Conservation (phyloP, 441 rosid genomes). For the Corymbia calophylla region DNA sequence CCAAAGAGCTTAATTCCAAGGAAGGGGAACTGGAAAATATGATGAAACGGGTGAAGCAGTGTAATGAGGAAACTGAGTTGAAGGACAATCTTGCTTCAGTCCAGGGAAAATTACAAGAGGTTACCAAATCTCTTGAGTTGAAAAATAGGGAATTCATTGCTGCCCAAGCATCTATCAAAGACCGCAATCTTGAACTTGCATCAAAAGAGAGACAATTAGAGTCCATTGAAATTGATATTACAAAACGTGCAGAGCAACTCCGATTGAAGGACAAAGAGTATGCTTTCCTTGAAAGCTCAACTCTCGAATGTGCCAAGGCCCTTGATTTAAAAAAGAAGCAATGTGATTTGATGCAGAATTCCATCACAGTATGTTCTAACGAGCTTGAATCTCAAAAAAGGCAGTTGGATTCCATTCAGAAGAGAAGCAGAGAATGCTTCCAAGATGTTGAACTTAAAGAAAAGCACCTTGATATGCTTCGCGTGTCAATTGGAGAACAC, state of each 20-base stretch:
- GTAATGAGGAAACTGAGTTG: not conserved
- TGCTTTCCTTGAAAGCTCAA: not conserved
- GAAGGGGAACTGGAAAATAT: conserved; percentile 15
- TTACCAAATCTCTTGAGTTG: not conserved
- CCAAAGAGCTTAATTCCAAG: not conserved
- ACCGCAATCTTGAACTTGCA: not conserved
- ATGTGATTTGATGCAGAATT: conserved; percentile 13
- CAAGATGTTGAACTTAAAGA: conserved; percentile 19
- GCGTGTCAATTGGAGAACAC: conserved; percentile 16
- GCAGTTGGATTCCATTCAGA: conserved; percentile 14
- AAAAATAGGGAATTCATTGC: not conserved
- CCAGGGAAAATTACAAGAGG: not conserved
- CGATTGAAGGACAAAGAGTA: not conserved
- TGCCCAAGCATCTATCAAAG: not conserved
- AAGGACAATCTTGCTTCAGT: conserved; percentile 5
- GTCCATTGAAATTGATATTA: not conserved
- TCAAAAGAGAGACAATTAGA: not conserved
- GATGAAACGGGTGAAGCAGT: not conserved
- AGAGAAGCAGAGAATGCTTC: not conserved
- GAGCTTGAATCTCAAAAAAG: conserved; percentile 13
- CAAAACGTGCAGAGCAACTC: not conserved
- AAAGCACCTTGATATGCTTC: conserved; percentile 3
- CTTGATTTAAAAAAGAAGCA: not conserved
- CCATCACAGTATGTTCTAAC: conserved; percentile 12
- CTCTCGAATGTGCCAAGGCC: not conserved